phyloP scores from a whole-genome alignment of 179 eudicot species.

The Amaranthus tricolor region DNA sequence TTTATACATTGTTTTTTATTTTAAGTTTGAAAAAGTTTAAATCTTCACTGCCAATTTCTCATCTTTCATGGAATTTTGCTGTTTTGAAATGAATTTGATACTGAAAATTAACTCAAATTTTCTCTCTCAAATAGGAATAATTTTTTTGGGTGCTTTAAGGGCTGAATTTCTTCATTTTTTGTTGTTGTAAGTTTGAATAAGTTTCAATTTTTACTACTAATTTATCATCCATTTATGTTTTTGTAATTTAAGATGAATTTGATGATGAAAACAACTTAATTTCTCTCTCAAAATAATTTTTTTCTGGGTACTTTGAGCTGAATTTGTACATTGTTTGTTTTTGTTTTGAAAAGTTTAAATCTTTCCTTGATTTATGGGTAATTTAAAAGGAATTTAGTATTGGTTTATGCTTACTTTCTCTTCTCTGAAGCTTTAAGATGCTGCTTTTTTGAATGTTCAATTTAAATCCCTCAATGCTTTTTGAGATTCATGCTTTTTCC shows the following conservation, averaged over 20 bases:
- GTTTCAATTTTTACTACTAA: slow-evolving; percentile 14
- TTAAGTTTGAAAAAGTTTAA: slow-evolving; percentile 4
- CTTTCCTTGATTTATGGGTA: neutral
- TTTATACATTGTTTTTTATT: no score
- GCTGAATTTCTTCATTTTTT: no score
- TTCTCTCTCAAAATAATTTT: no score
- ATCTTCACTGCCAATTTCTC: slow-evolving; percentile 7
- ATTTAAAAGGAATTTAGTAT: neutral
- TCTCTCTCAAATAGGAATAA: no score
- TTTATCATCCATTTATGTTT: neutral
- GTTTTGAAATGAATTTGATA: no score
- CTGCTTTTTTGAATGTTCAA: slow-evolving; percentile 31
- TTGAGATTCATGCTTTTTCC: slow-evolving; percentile 13
- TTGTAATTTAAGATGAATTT: no score
- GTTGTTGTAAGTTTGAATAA: neutral
- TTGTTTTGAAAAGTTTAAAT: neutral
- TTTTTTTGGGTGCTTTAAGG: no score
- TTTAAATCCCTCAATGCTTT: neutral
- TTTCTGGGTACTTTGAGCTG: no score
- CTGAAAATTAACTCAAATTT: no score
- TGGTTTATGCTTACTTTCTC: slow-evolving; percentile 26
- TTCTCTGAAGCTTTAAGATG: slow-evolving; percentile 4
- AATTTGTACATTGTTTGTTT: no score
- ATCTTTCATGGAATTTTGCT: neutral
- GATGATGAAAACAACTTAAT: no score